Evolutionary conservation across 495 filamentous ascomycete genomes (phyloP).

Genomic region (Hypoxylon lienhwacheense): DNA sequence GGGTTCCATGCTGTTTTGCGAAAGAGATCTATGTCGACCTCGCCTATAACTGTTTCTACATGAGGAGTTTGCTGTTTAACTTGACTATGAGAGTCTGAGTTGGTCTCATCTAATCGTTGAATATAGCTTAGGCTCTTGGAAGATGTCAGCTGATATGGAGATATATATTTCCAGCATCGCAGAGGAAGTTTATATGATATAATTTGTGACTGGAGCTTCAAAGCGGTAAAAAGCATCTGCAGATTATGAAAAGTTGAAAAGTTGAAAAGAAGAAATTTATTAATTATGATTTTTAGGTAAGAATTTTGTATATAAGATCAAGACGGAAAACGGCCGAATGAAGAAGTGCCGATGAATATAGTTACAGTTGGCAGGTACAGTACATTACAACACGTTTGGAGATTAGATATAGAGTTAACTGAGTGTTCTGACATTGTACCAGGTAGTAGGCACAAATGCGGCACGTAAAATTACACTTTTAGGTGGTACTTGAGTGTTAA

Average conservation of each 20-base stretch:
- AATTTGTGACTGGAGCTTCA: constrained; percentile 1
- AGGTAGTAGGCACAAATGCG: too few species aligned
- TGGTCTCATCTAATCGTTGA: neutral
- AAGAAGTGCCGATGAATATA: too few species aligned
- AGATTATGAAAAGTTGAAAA: neutral
- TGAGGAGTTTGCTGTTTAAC: neutral
- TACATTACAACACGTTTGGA: neutral
- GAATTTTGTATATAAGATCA: too few species aligned
- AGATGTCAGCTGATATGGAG: constrained; percentile 9
- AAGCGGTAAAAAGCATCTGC: constrained; percentile 1
- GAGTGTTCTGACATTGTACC: too few species aligned
- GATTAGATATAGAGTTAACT: neutral
- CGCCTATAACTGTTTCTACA: constrained; percentile 4
- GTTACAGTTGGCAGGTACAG: neutral
- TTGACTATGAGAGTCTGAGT: neutral
- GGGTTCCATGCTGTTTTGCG: constrained; percentile 16
- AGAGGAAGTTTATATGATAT: neutral
- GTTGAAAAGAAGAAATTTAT: neutral
- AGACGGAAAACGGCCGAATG: too few species aligned
- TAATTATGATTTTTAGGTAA: neutral
- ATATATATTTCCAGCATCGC: neutral
- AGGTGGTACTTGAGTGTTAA: too few species aligned
- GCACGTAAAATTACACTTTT: too few species aligned
- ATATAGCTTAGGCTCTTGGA: neutral
- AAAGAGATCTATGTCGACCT: constrained; percentile 17